Percentiles rank a stretch among this genome's conserved stretches.
Conservation (phyloP, 1,139 yeast species). For the Diutina sp. region DNA sequence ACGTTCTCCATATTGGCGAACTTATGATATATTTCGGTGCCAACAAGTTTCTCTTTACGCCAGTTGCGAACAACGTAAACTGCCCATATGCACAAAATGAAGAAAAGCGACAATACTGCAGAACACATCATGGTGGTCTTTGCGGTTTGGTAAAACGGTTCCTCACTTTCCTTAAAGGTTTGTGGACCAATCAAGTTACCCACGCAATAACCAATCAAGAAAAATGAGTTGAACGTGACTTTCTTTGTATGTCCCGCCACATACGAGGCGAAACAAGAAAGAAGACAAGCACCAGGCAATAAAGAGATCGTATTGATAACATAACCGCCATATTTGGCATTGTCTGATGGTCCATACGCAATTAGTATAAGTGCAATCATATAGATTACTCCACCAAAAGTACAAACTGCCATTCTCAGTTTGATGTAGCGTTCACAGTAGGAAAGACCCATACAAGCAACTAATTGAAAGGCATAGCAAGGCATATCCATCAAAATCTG, state of each 20-base stretch:
- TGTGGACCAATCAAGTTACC: constrained; percentile 2
- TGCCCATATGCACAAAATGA: constrained; percentile 12
- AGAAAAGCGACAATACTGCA: constrained; percentile 16
- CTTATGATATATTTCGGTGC: not conserved
- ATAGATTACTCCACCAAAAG: not conserved
- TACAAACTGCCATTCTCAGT: constrained; percentile 2
- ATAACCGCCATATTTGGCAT: not conserved
- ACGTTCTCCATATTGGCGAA: constrained; percentile 28
- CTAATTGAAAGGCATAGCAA: constrained; percentile 27
- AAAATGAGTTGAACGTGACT: not conserved
- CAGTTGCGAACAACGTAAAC: not conserved
- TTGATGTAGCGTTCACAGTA: not conserved
- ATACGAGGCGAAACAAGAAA: not conserved
- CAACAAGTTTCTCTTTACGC: not conserved
- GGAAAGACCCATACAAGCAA: constrained; percentile 24
- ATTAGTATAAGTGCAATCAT: not conserved
- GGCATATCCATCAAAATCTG: constrained; percentile 23
- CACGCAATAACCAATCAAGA: not conserved
- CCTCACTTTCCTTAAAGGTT: not conserved
- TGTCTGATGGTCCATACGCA: not conserved
- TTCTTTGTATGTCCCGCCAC: constrained; percentile 1
- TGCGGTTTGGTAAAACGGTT: not conserved
- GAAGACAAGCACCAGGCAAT: not conserved
- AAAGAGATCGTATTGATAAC: not conserved
- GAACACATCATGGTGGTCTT: constrained; percentile 8